A percentile compares a stretch with the other conserved stretches of the same genome.
Evolutionary conservation across 208 protist species (phyloP).

Genomic region (Leishmania arabica): DNA sequence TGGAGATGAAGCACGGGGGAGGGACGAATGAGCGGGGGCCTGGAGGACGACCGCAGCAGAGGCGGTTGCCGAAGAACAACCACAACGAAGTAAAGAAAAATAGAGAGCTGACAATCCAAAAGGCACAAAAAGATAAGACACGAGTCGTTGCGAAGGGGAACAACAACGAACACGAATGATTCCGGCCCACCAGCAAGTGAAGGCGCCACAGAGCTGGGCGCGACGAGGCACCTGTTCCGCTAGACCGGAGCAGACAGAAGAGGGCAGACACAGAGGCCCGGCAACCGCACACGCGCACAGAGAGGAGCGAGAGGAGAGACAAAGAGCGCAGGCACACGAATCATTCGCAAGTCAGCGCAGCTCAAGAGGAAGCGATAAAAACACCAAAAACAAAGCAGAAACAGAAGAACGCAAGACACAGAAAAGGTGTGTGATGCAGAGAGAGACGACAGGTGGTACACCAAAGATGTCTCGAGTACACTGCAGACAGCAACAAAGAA

Average conservation of each 20-base stretch:
- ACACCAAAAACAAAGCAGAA: neutral
- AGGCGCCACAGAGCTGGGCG: neutral
- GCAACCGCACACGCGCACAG: neutral
- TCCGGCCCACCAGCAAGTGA: neutral
- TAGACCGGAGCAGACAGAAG: neutral
- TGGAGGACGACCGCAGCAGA: neutral
- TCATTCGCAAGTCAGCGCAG: neutral
- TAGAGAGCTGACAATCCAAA: neutral
- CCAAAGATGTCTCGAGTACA: neutral
- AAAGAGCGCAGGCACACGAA: neutral
- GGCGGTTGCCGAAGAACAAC: neutral
- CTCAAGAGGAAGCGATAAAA: neutral
- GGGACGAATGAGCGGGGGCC: neutral
- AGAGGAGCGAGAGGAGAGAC: neutral
- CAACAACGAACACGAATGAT: neutral
- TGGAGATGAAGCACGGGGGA: neutral
- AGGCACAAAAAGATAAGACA: neutral
- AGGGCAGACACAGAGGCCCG: neutral
- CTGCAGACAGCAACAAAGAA: neutral
- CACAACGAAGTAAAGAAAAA: no score
- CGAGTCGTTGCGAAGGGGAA: neutral
- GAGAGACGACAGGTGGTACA: neutral
- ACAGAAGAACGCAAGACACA: neutral
- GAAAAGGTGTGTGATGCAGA: neutral
- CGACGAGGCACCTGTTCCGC: neutral